These are phyloP conservation scores for Lachancea thermotolerans DNA, from an alignment of 805 yeast species.

Conservation along the genomic window DNA sequence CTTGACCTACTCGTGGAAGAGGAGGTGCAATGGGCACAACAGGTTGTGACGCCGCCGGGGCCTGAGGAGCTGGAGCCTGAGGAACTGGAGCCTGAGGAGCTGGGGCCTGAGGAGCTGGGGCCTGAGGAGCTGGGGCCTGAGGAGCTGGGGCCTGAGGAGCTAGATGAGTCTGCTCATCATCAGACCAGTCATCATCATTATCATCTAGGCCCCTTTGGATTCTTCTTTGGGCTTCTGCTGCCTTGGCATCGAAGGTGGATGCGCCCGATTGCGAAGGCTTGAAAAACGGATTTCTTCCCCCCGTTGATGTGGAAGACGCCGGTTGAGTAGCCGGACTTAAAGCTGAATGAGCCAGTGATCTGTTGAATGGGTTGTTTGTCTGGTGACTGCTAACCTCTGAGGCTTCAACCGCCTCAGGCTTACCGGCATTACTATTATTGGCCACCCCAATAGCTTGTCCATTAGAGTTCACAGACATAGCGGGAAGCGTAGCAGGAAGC, in stretches of 20 bases:
- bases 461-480: too few species aligned
- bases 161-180: slow-evolving; percentile 28
- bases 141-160: slow-evolving; percentile 1
- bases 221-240: slow-evolving; percentile 63
- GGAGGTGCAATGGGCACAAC: slow-evolving; percentile 41
- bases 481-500: too few species aligned
- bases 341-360: slow-evolving; percentile 13
- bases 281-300: slow-evolving; percentile 49
- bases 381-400: slow-evolving; percentile 18
- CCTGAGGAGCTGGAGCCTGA: slow-evolving; percentile 31
- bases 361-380: slow-evolving; percentile 47
- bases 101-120: slow-evolving; percentile 17
- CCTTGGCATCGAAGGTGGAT: slow-evolving; percentile 43
- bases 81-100: slow-evolving; percentile 15
- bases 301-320: slow-evolving; percentile 12
- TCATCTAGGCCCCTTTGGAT: slow-evolving; percentile 51
- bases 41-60: slow-evolving; percentile 23
- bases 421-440: too few species aligned
- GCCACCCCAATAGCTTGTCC: too few species aligned
- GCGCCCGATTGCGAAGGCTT: slow-evolving; percentile 35
- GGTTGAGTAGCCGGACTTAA: background rate
- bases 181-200: slow-evolving; percentile 33
- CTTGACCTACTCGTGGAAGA: slow-evolving; percentile 25
- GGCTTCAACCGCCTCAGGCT: background rate
- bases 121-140: slow-evolving; percentile 14